Conservation (phyloP, 106 monocot species). For the Dendrobium nobile region DNA sequence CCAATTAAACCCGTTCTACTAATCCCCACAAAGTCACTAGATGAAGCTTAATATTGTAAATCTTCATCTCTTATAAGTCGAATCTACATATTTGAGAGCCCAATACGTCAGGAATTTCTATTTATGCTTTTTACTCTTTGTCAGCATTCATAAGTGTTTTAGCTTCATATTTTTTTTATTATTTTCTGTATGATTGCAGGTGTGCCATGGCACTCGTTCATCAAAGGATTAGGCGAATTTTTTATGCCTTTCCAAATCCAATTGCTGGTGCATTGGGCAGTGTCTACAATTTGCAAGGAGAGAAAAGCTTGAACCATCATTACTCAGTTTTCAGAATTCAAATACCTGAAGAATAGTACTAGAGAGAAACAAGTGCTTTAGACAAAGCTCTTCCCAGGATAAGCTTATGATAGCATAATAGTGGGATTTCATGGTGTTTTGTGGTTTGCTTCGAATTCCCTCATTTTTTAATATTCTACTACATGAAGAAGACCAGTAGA, state of each 20-base stretch:
- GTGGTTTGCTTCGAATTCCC: not conserved
- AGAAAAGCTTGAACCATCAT: slow-evolving; percentile 86
- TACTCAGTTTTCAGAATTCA: slow-evolving; percentile 76
- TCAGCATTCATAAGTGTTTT: not conserved
- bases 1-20: not conserved
- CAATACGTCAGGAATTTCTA: not conserved
- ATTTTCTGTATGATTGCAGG: slow-evolving; percentile 35
- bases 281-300: slow-evolving; percentile 66
- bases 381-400: not conserved
- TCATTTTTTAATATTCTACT: not conserved
- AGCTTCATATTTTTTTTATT: not conserved
- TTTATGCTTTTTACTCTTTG: not conserved
- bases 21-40: not conserved
- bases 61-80: not conserved
- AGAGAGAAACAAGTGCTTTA: not conserved
- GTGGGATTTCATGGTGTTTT: not conserved
- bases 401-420: not conserved
- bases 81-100: not conserved
- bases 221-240: slow-evolving; percentile 77
- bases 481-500: not conserved
- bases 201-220: slow-evolving; percentile 99
- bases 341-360: slow-evolving; percentile 27
- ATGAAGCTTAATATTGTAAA: not conserved
- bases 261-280: slow-evolving; percentile 74
- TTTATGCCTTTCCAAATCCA: slow-evolving; percentile 84